Percentiles rank a stretch among this genome's conserved stretches.
Conservation (phyloP, 2,329 filamentous ascomycete species). For the Xenoacremonium recifei region DNA sequence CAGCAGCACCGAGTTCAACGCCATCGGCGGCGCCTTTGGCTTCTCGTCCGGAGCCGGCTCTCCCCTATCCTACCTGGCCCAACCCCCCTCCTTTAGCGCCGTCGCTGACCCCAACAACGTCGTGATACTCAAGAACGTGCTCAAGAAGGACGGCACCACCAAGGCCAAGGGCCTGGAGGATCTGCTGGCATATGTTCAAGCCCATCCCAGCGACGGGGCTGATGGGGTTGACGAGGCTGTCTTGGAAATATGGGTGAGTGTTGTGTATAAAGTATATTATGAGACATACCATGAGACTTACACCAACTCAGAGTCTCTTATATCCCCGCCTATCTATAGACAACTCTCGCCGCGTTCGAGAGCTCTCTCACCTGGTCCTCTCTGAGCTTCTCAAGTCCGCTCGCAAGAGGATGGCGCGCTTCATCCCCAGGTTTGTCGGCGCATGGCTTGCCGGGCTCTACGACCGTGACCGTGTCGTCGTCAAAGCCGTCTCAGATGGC, state of each 20-base stretch:
- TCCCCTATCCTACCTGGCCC: constrained; percentile 79
- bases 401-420: constrained; percentile 80
- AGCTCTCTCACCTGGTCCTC: constrained; percentile 78
- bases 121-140: constrained; percentile 88
- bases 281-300: background rate
- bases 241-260: constrained; percentile 79
- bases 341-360: constrained; percentile 80
- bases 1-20: constrained; percentile 25
- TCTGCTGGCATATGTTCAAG: constrained; percentile 62
- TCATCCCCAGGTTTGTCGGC: constrained; percentile 74
- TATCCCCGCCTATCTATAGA: constrained; percentile 92
- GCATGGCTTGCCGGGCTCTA: constrained; percentile 91
- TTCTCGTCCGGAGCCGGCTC: constrained; percentile 40
- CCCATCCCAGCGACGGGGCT: constrained; percentile 50
- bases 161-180: constrained; percentile 91
- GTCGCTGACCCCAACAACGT: constrained; percentile 80
- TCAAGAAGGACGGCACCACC: constrained; percentile 90
- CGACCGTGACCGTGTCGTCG: constrained; percentile 77
- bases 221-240: constrained; percentile 75
- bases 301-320: constrained; percentile 63
- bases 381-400: constrained; percentile 58
- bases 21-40: constrained; percentile 28
- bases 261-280: background rate
- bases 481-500: constrained; percentile 74
- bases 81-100: constrained; percentile 75